Conservation (phyloP, 306 rosid genomes). For the Cicer pinnatifidum region DNA sequence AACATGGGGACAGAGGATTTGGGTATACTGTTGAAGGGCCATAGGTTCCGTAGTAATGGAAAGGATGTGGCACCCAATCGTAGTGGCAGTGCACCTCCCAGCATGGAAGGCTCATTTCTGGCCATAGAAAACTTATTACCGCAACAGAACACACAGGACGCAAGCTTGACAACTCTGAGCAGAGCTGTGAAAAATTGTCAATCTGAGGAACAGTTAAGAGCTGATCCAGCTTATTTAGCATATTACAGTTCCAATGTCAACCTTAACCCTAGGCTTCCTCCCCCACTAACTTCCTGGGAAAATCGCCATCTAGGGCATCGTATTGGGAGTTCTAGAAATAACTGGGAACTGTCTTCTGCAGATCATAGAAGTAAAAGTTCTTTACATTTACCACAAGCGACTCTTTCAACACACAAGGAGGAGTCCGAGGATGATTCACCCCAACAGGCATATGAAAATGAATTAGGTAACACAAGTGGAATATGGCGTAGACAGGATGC, state of each 20-base stretch:
- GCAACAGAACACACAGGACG: conserved; percentile 48
- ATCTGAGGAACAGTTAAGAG: conserved; percentile 58
- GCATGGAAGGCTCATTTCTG: conserved; percentile 74
- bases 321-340: conserved; percentile 57
- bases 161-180: conserved; percentile 53
- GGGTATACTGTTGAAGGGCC: conserved; percentile 62
- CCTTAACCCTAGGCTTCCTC: conserved; percentile 72
- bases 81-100: conserved; percentile 87
- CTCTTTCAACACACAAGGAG: conserved; percentile 72
- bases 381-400: conserved; percentile 57
- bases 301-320: conserved; percentile 55
- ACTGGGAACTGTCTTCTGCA: conserved; percentile 52
- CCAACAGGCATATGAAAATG: conserved; percentile 54
- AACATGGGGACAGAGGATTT: conserved; percentile 64
- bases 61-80: conserved; percentile 66
- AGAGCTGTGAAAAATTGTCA: conserved; percentile 54
- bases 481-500: conserved; percentile 48
- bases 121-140: conserved; percentile 59
- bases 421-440: conserved; percentile 64
- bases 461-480: conserved; percentile 48
- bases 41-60: conserved; percentile 51
- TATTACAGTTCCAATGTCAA: conserved; percentile 61
- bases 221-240: conserved; percentile 63
- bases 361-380: conserved; percentile 64
- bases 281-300: conserved; percentile 69